Conservation (phyloP, 2,329 filamentous ascomycete species). For the Cladophialophora immunda region DNA sequence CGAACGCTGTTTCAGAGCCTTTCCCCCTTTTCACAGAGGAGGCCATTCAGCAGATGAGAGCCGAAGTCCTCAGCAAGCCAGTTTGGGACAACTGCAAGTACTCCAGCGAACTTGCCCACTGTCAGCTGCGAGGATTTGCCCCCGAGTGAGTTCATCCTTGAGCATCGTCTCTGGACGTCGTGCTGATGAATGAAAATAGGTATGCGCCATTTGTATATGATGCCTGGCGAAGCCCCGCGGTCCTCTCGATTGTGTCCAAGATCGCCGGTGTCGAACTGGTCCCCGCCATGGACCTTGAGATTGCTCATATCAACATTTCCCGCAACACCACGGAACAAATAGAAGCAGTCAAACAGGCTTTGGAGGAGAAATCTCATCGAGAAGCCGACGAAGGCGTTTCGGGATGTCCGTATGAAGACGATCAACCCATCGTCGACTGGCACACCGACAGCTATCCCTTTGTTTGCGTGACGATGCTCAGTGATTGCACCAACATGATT, state of each 20-base stretch:
- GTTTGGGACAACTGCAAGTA: constrained; percentile 65
- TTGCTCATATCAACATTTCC: constrained; percentile 67
- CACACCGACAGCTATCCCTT: constrained; percentile 62
- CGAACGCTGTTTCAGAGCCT: constrained; percentile 68
- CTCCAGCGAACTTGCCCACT: constrained; percentile 62
- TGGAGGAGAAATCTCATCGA: constrained; percentile 36
- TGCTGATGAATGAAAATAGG: constrained; percentile 45
- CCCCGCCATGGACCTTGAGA: constrained; percentile 65
- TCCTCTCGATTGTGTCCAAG: constrained; percentile 62
- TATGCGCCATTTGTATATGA: constrained; percentile 70
- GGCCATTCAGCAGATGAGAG: constrained; percentile 67
- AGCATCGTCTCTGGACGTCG: constrained; percentile 26
- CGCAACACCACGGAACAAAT: constrained; percentile 43
- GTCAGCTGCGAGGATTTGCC: constrained; percentile 62
- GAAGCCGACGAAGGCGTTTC: constrained; percentile 40
- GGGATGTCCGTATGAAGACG: constrained; percentile 42
- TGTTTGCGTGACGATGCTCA: constrained; percentile 63
- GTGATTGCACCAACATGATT: constrained; percentile 57
- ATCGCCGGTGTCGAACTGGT: constrained; percentile 67
- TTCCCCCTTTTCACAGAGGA: constrained; percentile 69
- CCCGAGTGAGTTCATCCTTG: constrained; percentile 57
- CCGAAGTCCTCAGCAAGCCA: constrained; percentile 64
- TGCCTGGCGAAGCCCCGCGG: constrained; percentile 64
- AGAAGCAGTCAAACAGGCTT: constrained; percentile 33
- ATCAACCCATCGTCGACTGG: constrained; percentile 55